phyloP scores from a whole-genome alignment of 768 basidiomycete species.

The Amanita pallidorosea region DNA sequence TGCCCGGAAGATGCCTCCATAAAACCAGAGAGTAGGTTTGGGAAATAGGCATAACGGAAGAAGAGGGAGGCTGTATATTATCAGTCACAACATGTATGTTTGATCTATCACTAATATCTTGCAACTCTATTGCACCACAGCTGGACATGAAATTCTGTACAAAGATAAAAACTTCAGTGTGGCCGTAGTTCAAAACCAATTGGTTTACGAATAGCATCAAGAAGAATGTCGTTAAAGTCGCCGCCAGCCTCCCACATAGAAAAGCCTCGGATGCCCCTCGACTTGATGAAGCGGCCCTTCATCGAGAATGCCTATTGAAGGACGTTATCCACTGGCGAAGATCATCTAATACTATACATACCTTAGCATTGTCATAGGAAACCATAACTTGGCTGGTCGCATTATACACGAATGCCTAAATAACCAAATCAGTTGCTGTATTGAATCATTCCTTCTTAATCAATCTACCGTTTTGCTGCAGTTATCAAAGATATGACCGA shows the following conservation, averaged over 20 bases:
- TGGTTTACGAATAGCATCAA: constrained; percentile 28
- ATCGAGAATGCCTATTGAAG: constrained; percentile 26
- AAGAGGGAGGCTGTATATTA: too few relatives aligned
- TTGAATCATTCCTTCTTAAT: background rate
- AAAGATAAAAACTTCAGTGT: too few relatives aligned
- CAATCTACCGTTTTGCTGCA: constrained; percentile 60
- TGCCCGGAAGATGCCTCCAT: too few relatives aligned
- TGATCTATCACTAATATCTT: too few relatives aligned
- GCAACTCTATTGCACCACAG: too few relatives aligned
- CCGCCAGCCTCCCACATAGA: constrained; percentile 67
- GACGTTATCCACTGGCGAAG: background rate
- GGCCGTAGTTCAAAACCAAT: too few relatives aligned
- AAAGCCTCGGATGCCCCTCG: too few relatives aligned
- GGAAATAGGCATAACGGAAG: too few relatives aligned
- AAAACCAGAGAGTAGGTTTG: too few relatives aligned
- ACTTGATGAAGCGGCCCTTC: constrained; percentile 55
- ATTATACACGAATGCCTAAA: constrained; percentile 36
- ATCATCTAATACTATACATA: constrained; percentile 8
- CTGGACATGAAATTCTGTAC: too few relatives aligned
- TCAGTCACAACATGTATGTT: too few relatives aligned
- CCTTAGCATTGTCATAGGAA: constrained; percentile 30
- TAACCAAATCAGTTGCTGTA: background rate
- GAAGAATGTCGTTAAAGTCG: constrained; percentile 38
- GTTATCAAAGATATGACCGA: constrained; percentile 42
- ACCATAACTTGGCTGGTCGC: constrained; percentile 21